These are phyloP conservation scores for Cladochytrium tenue DNA, from an alignment of 371 early-diverging fungal species.

Conservation along the genomic window DNA sequence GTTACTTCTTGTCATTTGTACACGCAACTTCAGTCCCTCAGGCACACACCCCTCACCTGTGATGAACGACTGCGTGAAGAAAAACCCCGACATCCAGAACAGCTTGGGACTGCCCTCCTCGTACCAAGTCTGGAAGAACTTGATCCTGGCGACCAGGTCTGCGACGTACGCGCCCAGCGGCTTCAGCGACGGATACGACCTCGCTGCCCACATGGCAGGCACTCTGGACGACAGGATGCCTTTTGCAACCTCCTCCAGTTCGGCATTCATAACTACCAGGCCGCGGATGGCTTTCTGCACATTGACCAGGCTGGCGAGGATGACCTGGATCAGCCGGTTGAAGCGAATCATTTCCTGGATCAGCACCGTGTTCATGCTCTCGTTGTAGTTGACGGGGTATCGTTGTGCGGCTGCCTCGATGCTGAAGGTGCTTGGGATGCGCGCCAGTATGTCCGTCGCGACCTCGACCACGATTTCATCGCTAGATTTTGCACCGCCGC, in stretches of 20 bases:
- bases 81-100: constrained; percentile 66
- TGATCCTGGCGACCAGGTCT: constrained; percentile 51
- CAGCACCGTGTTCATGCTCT: constrained; percentile 65
- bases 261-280: constrained; percentile 57
- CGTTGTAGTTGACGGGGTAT: constrained; percentile 61
- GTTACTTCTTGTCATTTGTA: neutral
- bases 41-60: constrained; percentile 33
- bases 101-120: constrained; percentile 52
- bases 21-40: neutral
- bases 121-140: constrained; percentile 56
- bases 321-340: constrained; percentile 56
- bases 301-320: constrained; percentile 50
- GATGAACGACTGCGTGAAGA: constrained; percentile 66
- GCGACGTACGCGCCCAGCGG: constrained; percentile 54
- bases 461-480: constrained; percentile 56
- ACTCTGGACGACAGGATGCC: constrained; percentile 51
- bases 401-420: constrained; percentile 45
- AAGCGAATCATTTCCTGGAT: constrained; percentile 64
- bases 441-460: constrained; percentile 52
- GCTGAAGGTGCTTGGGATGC: constrained; percentile 49
- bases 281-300: constrained; percentile 63
- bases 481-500: constrained; percentile 40
- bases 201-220: constrained; percentile 59
- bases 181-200: constrained; percentile 60
- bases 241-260: constrained; percentile 60